Evolutionary conservation across 2,329 filamentous ascomycete species (phyloP).

Genomic region (Hypocreales sp.): DNA sequence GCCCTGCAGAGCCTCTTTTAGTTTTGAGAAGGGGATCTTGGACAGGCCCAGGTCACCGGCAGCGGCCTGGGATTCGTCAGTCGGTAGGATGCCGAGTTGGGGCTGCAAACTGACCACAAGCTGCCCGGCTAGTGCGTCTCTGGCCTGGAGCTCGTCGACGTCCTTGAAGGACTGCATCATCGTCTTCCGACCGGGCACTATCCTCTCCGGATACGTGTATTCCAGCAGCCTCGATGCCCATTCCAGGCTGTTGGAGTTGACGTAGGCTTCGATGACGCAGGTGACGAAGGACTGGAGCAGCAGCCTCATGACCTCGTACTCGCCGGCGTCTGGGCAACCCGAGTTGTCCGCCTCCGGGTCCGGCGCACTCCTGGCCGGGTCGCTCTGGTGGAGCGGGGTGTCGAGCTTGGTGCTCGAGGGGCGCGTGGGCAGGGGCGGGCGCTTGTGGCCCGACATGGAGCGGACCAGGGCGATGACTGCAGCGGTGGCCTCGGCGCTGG

Average conservation of each 20-base stretch:
- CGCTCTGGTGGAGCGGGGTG: slow-evolving; percentile 38
- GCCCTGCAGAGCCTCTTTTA: slow-evolving; percentile 27
- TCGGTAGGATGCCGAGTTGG: too few relatives aligned
- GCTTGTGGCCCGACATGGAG: slow-evolving; percentile 48
- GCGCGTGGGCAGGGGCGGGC: slow-evolving; percentile 45
- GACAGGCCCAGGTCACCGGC: slow-evolving; percentile 45
- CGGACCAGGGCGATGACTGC: slow-evolving; percentile 57
- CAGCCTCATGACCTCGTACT: slow-evolving; percentile 44
- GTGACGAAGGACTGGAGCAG: slow-evolving; percentile 66
- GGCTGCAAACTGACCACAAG: slow-evolving; percentile 51
- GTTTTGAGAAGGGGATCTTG: slow-evolving; percentile 26
- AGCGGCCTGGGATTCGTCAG: slow-evolving; percentile 29
- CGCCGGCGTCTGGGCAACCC: slow-evolving; percentile 28
- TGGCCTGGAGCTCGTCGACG: slow-evolving; percentile 42
- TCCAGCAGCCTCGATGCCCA: slow-evolving; percentile 54
- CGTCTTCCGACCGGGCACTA: slow-evolving; percentile 45
- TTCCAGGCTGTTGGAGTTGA: slow-evolving; percentile 42
- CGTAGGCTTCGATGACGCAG: slow-evolving; percentile 59
- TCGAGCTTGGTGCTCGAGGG: slow-evolving; percentile 41
- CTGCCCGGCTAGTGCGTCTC: slow-evolving; percentile 55
- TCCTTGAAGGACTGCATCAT: slow-evolving; percentile 49
- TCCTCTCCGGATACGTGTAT: slow-evolving; percentile 46
- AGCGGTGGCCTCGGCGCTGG: slow-evolving; percentile 50
- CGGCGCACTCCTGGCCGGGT: slow-evolving; percentile 38
- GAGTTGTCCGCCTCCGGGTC: slow-evolving; percentile 39